Conservation (phyloP, 805 yeast species). For the Wickerhamia fluorescens region DNA sequence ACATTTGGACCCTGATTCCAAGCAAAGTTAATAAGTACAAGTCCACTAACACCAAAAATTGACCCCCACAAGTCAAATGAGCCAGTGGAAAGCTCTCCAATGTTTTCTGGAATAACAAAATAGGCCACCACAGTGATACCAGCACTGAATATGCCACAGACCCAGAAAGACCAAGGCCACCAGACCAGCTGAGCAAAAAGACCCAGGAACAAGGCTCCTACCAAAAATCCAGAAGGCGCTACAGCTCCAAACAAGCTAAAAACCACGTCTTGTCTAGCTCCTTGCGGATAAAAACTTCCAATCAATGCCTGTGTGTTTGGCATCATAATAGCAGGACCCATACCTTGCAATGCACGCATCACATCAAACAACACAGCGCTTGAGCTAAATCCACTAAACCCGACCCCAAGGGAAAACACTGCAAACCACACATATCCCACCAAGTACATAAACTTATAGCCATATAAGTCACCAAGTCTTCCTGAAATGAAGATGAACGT, state of each 20-base stretch:
- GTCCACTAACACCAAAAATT: slow-evolving; percentile 8
- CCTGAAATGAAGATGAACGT: slow-evolving; percentile 29
- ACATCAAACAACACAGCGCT: slow-evolving; percentile 20
- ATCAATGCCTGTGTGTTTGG: slow-evolving; percentile 28
- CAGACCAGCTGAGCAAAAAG: slow-evolving; percentile 19
- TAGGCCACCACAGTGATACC: slow-evolving; percentile 11
- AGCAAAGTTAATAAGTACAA: slow-evolving; percentile 13
- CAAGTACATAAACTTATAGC: slow-evolving; percentile 23
- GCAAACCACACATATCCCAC: slow-evolving; percentile 19
- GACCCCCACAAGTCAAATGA: slow-evolving; percentile 22
- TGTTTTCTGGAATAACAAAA: slow-evolving; percentile 22
- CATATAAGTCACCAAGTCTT: slow-evolving; percentile 28
- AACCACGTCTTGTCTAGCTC: slow-evolving; percentile 12
- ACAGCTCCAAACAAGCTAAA: slow-evolving; percentile 29
- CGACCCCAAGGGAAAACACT: slow-evolving; percentile 16
- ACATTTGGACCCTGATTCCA: slow-evolving; percentile 15
- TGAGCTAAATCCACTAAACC: slow-evolving; percentile 19
- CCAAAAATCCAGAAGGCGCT: slow-evolving; percentile 26
- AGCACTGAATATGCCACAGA: slow-evolving; percentile 15
- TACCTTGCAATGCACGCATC: slow-evolving; percentile 27
- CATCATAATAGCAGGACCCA: slow-evolving; percentile 29
- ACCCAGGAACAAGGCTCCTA: slow-evolving; percentile 23
- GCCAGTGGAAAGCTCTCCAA: slow-evolving; percentile 12
- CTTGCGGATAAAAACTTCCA: slow-evolving; percentile 23
- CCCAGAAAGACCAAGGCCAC: slow-evolving; percentile 34